Evolutionary conservation across 1,284 basidiomycete genomes (phyloP), one percentile per base, ranked within the genome.

Genomic region (Ustilago curta): DNA sequence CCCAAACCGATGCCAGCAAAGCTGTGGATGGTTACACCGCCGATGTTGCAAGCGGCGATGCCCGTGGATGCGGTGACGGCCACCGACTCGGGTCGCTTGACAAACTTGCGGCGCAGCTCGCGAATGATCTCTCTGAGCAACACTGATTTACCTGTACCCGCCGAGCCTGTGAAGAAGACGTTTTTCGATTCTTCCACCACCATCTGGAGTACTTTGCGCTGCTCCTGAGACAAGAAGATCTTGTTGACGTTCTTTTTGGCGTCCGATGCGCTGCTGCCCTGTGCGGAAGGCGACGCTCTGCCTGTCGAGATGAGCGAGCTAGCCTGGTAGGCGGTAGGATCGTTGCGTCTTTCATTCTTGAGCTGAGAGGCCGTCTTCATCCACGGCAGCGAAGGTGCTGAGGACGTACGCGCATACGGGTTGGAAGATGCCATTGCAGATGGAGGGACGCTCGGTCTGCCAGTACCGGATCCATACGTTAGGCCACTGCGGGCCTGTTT

Each of bases 131-230:
- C 92, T 5, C 93, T 89, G n/a, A 98, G 88, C 2, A 97, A 87
- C 8, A 97, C 93, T 0, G 95, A 97, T 86, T 97, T 98, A 55
- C 95, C 95, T 8, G 95, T 97, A 59, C 94, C 94, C 4, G 83
- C 96, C 87, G 93, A 95, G 25, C 97, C 96, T 0, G 96, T 99
- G 86, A 97, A 99, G 83, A 99, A 99, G n/a, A 98, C 84, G 78
- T 90, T 96, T 58, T 91, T 86, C 32, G 70, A 70, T 18, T 78
- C 70, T 21, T 82, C 70, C 8, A 83, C 75, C 8, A 84, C 84
- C 57, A 77, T 70, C 6, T 80, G 65, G 9, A 83, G 72, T 21
- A 85, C 79, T 29, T 64, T 66, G 35, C 75, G 71, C 66, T 85
- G 84, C 69, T 85, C 82, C 18, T 49, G 44, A 9, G 81, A 79